Conservation (phyloP, 176 grass and related monocot genomes). For the Thinopyrum elongatum region DNA sequence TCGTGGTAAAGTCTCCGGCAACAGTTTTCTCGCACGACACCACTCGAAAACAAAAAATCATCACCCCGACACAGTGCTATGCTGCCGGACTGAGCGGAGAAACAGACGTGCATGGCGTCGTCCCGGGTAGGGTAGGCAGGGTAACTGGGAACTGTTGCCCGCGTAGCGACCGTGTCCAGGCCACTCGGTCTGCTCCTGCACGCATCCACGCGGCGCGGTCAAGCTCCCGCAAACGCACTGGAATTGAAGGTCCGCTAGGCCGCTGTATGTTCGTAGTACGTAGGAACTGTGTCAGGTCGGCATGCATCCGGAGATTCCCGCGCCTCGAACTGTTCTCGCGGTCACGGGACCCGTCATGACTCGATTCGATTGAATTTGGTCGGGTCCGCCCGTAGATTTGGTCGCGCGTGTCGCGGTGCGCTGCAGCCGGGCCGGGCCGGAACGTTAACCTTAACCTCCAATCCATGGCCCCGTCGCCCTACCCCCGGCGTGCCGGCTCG, state of each 20-base stretch:
- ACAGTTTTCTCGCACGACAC: neutral
- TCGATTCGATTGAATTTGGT: neutral
- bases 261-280: no score
- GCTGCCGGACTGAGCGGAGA: neutral
- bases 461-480: no score
- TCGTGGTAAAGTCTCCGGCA: neutral
- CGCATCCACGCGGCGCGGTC: neutral
- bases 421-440: no score
- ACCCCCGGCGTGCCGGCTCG: no score
- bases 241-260: no score
- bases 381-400: slow-evolving; percentile 1
- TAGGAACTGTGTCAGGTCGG: no score
- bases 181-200: neutral
- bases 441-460: no score
- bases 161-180: slow-evolving; percentile 21
- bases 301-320: neutral
- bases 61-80: neutral
- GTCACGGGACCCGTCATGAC: neutral
- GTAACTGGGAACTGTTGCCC: neutral
- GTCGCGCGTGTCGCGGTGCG: slow-evolving; percentile 11
- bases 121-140: neutral
- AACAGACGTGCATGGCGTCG: neutral
- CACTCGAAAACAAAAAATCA: neutral
- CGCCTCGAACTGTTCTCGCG: neutral
- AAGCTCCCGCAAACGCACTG: neutral